Base-by-base conservation (phyloP, 345 rosid genomes). In the Odontarrhena argentea region DNA sequence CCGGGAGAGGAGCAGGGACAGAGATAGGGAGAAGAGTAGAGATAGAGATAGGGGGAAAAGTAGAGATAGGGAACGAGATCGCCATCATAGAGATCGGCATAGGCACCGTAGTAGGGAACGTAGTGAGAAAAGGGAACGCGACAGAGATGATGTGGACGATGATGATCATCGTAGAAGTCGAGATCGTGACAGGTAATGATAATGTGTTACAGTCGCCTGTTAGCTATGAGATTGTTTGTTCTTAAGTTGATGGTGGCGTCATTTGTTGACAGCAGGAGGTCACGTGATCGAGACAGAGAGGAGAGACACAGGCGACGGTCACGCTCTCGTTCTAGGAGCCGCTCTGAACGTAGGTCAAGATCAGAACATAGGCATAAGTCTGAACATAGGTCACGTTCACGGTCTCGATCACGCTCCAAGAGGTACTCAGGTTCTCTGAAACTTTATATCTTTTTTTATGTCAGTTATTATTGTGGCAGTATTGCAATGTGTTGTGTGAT, bases 391-490 rank as follows among this genome's bases (percentile, higher is more conserved):
- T 76, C 84, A 55, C 73, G 76, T 12, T 80, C 84, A 49, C 49
- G 89, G 0, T 86, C 97, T 8, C 90, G 93, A 1, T 89, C 96
- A 8, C 87, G 82, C 30, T 94, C 99, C 1, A 91, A 91, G 90
- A 91, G 99, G 99, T 95, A 84, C 48, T 6, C 46, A 9, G 10
- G 4, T 55, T 47, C 47, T 69, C 37, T 61, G 11, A 14, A 38
- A 15, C 40, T 57, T 42, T 41, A 9, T n/a, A 22, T 30, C 22
- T 37, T 30, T 35, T 12, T 28, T 24, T 10, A 7, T 6, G 1
- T 5, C 18, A 47, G 5, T 48, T 50, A 5, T 26, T 37, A 15
- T 41, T 26, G 9, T 38, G 38, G 48, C 14, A 6, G 7, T 11
- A 40, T 42, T 59, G 38, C 8, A 61, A 44, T 36, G 47, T 26